phyloP scores from a whole-genome alignment of 169 alveolate species.

The Plasmodium cynomolgi region DNA sequence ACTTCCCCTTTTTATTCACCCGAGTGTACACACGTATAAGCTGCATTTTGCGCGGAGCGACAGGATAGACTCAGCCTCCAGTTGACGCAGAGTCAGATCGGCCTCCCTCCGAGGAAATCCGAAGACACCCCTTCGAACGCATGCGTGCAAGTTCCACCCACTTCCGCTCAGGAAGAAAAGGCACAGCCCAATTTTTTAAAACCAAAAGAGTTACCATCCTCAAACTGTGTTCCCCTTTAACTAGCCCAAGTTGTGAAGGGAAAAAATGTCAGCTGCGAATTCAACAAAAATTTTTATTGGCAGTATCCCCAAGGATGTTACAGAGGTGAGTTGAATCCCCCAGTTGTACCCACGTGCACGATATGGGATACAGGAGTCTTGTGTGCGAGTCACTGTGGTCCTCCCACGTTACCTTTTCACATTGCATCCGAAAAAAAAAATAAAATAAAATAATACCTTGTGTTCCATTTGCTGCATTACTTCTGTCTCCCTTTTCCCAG shows the following conservation, averaged over 20 bases:
- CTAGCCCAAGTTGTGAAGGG: background rate
- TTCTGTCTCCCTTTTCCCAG: slow-evolving; percentile 7
- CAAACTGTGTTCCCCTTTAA: background rate
- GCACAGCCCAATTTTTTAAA: background rate
- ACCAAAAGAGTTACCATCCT: background rate
- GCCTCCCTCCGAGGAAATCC: background rate
- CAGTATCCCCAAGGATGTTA: slow-evolving; percentile 79
- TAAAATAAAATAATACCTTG: background rate
- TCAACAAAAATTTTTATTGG: slow-evolving; percentile 80
- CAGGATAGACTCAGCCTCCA: background rate
- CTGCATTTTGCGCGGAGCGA: background rate
- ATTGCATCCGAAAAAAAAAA: background rate
- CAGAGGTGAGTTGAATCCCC: slow-evolving; percentile 76
- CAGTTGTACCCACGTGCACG: background rate
- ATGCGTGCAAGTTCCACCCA: background rate
- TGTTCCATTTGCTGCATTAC: background rate
- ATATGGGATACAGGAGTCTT: no score
- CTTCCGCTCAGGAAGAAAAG: background rate
- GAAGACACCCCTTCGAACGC: background rate
- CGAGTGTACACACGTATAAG: background rate
- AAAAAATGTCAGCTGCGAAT: slow-evolving; percentile 49
- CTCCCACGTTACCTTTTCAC: background rate
- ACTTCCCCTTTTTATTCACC: background rate
- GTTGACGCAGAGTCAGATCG: background rate
- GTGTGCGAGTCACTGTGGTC: background rate